Evolutionary conservation across 495 filamentous ascomycete genomes (phyloP).

Genomic region (Tuber microsphaerosporum): DNA sequence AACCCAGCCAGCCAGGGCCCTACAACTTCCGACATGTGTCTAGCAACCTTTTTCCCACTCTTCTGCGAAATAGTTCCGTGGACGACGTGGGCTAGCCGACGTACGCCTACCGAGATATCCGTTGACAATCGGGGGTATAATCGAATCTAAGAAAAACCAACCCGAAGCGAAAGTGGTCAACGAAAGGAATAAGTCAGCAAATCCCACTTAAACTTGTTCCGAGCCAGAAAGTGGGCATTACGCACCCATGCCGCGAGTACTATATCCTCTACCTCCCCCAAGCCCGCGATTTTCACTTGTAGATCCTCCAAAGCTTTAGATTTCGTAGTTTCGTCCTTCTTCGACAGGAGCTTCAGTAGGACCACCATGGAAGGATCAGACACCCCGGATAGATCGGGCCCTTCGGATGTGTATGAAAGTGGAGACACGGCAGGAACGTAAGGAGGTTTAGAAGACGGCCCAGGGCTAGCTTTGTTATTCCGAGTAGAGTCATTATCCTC

Average conservation of each 20-base stretch:
- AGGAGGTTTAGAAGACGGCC: slow-evolving; percentile 11
- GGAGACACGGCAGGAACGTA: slow-evolving; percentile 29
- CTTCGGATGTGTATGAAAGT: slow-evolving; percentile 79
- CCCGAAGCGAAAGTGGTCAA: slow-evolving; percentile 4
- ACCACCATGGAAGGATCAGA: slow-evolving; percentile 75
- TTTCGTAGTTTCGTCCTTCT: slow-evolving; percentile 88
- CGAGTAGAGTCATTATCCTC: not conserved
- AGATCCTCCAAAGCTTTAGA: slow-evolving; percentile 88
- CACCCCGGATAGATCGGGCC: slow-evolving; percentile 70
- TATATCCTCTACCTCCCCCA: slow-evolving; percentile 60
- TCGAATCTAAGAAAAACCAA: slow-evolving; percentile 54
- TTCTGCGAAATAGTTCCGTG: slow-evolving; percentile 65
- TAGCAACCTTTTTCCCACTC: slow-evolving; percentile 71
- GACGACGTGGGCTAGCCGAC: slow-evolving; percentile 69
- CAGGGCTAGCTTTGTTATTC: not conserved
- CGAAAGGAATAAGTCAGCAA: slow-evolving; percentile 18
- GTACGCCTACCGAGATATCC: slow-evolving; percentile 76
- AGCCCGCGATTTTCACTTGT: slow-evolving; percentile 53
- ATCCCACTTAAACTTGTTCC: slow-evolving; percentile 32
- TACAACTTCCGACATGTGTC: slow-evolving; percentile 64
- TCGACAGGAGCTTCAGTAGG: slow-evolving; percentile 80
- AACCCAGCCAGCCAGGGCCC: slow-evolving; percentile 82
- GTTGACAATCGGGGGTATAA: slow-evolving; percentile 82
- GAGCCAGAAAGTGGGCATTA: slow-evolving; percentile 9
- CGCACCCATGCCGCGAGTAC: slow-evolving; percentile 82